Conservation (phyloP, 2,329 filamentous ascomycete genomes). For the Pseudofabraea citricarpa region DNA sequence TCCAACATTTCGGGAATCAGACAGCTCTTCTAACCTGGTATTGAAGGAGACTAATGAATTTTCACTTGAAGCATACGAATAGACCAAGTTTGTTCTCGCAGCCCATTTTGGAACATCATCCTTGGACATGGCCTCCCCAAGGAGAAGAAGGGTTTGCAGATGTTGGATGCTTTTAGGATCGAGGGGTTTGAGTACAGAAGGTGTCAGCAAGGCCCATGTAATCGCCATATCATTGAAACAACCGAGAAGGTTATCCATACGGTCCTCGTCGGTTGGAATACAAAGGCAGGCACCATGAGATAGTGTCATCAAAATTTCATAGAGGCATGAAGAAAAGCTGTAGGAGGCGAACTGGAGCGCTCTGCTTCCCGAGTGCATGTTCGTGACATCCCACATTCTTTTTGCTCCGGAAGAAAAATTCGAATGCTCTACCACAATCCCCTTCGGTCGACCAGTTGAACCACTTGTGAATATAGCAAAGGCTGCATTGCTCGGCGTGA, state of each 20-base stretch:
- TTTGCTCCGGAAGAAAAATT: neutral
- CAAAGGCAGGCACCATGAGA: slow-evolving; percentile 18
- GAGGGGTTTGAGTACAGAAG: slow-evolving; percentile 7
- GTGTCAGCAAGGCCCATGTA: slow-evolving; percentile 15
- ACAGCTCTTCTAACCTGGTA: neutral
- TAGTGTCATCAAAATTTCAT: slow-evolving; percentile 14
- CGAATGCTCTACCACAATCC: slow-evolving; percentile 1
- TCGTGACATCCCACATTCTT: slow-evolving; percentile 9
- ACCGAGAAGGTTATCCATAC: slow-evolving; percentile 13
- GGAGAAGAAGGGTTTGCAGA: neutral
- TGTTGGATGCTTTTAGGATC: neutral
- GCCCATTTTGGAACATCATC: neutral
- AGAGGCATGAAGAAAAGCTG: slow-evolving; percentile 4
- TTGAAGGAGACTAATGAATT: neutral
- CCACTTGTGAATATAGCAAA: slow-evolving; percentile 20
- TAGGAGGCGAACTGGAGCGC: slow-evolving; percentile 15
- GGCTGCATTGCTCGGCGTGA: slow-evolving; percentile 2
- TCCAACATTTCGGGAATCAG: neutral
- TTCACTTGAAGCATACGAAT: neutral
- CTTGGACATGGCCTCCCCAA: neutral
- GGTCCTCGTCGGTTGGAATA: slow-evolving; percentile 14
- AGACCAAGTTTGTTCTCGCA: neutral
- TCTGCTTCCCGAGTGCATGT: slow-evolving; percentile 3
- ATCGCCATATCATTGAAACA: slow-evolving; percentile 12
- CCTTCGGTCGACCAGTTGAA: slow-evolving; percentile 22